Evolutionary conservation across 2,329 filamentous ascomycete genomes (phyloP).

Genomic region (Falciphora oryzae): DNA sequence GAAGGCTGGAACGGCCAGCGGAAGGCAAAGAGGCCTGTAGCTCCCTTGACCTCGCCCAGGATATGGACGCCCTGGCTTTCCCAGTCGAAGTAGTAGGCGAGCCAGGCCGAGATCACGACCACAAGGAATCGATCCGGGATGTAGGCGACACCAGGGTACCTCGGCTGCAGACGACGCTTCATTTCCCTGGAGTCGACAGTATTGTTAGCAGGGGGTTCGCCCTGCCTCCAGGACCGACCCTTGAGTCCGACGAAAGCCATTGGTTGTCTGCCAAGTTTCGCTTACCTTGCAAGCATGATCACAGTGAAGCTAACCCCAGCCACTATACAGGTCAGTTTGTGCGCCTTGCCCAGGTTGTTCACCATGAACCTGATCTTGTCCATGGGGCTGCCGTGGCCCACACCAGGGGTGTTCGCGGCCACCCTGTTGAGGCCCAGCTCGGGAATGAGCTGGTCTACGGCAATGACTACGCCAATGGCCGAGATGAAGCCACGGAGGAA

Average conservation of each 20-base stretch:
- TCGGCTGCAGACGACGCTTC: conserved; percentile 74
- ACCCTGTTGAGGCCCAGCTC: conserved; percentile 71
- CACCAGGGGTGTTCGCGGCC: conserved; percentile 55
- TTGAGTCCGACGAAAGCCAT: background rate
- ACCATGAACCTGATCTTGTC: conserved; percentile 81
- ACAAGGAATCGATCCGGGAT: conserved; percentile 88
- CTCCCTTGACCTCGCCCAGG: conserved; percentile 73
- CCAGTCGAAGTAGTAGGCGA: conserved; percentile 75
- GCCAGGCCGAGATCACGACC: conserved; percentile 74
- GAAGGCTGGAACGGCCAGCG: conserved; percentile 76
- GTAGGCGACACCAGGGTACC: conserved; percentile 76
- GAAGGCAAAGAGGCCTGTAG: conserved; percentile 71
- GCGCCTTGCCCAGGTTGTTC: conserved; percentile 57
- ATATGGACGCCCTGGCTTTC: conserved; percentile 74
- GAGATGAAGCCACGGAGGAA: conserved; percentile 95
- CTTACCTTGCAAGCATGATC: conserved; percentile 84
- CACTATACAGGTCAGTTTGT: conserved; percentile 70
- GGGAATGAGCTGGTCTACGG: conserved; percentile 89
- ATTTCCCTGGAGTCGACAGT: conserved; percentile 52
- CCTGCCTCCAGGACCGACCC: background rate
- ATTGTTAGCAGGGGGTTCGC: conserved; percentile 11
- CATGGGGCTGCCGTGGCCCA: conserved; percentile 77
- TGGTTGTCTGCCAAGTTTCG: background rate
- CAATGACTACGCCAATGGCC: conserved; percentile 92
- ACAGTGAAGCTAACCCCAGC: conserved; percentile 74